A percentile compares a stretch with the other conserved stretches of the same genome.
phyloP scores from a whole-genome alignment of 352 stramenopile species.

The Discostella stelligera region DNA sequence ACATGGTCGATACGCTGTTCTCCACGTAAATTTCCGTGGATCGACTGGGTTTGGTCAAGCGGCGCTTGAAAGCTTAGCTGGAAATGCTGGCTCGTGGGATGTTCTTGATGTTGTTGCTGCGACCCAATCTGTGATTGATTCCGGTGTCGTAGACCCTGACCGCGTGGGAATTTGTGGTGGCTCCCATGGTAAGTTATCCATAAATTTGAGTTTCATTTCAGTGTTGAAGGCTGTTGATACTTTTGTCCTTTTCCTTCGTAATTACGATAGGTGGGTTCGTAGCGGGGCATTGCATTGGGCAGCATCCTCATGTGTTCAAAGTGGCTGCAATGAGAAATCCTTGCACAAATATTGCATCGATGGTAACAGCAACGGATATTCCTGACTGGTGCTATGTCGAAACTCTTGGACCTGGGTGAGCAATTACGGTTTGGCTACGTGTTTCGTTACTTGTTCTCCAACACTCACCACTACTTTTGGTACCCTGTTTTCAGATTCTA shows the following conservation, averaged over 20 bases:
- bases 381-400: conserved; percentile 92
- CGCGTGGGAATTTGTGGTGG: conserved; percentile 91
- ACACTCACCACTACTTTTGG: not conserved
- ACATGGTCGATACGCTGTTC: conserved; percentile 86
- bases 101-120: conserved; percentile 90
- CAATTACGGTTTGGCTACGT: not conserved
- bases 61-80: conserved; percentile 88
- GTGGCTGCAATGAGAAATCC: conserved; percentile 87
- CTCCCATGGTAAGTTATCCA: conserved; percentile 84
- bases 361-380: conserved; percentile 94
- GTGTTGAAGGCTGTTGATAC: not conserved
- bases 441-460: conserved; percentile 9
- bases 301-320: conserved; percentile 93
- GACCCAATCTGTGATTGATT: conserved; percentile 82
- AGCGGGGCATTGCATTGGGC: conserved; percentile 88
- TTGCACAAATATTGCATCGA: conserved; percentile 91
- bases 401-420: conserved; percentile 73
- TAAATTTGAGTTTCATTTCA: not conserved
- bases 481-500: conserved; percentile 62
- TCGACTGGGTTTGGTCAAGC: conserved; percentile 90
- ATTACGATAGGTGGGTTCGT: conserved; percentile 85
- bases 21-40: conserved; percentile 95
- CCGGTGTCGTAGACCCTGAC: conserved; percentile 80
- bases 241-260: not conserved
- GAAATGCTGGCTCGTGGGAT: conserved; percentile 89